phyloP scores from a whole-genome alignment of 495 filamentous ascomycete species.

The Neurospora tetrasperma region DNA sequence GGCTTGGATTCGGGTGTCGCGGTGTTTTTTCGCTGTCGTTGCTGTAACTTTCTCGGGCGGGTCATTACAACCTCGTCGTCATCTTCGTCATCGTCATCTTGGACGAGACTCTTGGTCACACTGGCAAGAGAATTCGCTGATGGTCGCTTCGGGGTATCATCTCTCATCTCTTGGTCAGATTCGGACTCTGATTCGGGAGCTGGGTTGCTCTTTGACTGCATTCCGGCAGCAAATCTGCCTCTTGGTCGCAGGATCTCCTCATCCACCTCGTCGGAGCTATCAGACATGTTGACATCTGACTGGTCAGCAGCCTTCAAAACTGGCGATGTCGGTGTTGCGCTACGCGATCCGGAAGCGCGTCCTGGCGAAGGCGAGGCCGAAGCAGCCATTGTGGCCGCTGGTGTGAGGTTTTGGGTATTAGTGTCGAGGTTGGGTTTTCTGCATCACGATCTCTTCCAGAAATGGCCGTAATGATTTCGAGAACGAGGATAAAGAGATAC shows the following conservation, averaged over 20 bases:
- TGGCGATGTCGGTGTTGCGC: conserved; percentile 12
- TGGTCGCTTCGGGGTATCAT: conserved; percentile 14
- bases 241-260: conserved; percentile 46
- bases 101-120: conserved; percentile 10
- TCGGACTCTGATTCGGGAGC: conserved; percentile 12
- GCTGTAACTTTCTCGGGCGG: conserved; percentile 23
- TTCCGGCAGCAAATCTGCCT: conserved; percentile 60
- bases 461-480: neutral
- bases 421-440: neutral
- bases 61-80: conserved; percentile 18
- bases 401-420: conserved; percentile 3
- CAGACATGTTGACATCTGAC: neutral
- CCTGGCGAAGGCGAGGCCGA: conserved; percentile 27
- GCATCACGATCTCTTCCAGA: neutral
- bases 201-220: conserved; percentile 36
- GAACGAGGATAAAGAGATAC: no score
- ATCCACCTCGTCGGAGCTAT: conserved; percentile 21
- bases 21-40: conserved; percentile 23
- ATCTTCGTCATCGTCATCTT: conserved; percentile 16
- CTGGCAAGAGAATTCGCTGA: conserved; percentile 3
- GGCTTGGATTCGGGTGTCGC: conserved; percentile 21
- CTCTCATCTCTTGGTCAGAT: conserved; percentile 8
- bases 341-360: conserved; percentile 6
- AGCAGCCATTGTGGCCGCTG: conserved; percentile 32
- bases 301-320: neutral